These are phyloP conservation scores for Chaetomiaceae sp. DNA, from an alignment of 2,329 filamentous ascomycete species.

Conservation along the genomic window DNA sequence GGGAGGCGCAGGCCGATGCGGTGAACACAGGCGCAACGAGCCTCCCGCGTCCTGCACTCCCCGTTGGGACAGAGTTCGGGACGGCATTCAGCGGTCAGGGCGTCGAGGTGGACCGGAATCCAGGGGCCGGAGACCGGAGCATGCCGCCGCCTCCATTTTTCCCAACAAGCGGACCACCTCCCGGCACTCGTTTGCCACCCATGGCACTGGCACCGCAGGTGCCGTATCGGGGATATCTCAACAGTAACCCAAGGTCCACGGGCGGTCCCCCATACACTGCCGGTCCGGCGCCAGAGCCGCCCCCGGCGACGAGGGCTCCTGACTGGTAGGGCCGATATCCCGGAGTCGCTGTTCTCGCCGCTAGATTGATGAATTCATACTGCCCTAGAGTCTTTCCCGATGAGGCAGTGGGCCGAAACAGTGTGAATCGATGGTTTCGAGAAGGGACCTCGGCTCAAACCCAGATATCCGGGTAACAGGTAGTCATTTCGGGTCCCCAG, in stretches of 20 bases:
- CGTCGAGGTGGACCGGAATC: background rate
- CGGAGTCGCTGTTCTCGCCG: too few species aligned
- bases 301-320: background rate
- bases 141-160: slow-evolving; percentile 15
- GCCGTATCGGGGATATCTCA: background rate
- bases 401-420: too few species aligned
- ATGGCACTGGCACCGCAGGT: background rate
- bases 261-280: background rate
- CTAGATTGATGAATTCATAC: too few species aligned
- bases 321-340: background rate
- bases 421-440: too few species aligned
- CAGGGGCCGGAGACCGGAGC: background rate
- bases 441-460: too few species aligned
- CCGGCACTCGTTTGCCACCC: slow-evolving; percentile 1
- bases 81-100: background rate
- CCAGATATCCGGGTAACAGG: too few species aligned
- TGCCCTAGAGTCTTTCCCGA: too few species aligned
- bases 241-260: background rate
- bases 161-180: background rate
- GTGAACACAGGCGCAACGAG: background rate
- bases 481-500: too few species aligned
- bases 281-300: background rate
- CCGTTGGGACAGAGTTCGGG: slow-evolving; percentile 5
- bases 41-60: background rate
- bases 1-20: slow-evolving; percentile 4